Base-by-base conservation (phyloP, 2,329 filamentous ascomycete genomes). In the Aspergillus ustus region DNA sequence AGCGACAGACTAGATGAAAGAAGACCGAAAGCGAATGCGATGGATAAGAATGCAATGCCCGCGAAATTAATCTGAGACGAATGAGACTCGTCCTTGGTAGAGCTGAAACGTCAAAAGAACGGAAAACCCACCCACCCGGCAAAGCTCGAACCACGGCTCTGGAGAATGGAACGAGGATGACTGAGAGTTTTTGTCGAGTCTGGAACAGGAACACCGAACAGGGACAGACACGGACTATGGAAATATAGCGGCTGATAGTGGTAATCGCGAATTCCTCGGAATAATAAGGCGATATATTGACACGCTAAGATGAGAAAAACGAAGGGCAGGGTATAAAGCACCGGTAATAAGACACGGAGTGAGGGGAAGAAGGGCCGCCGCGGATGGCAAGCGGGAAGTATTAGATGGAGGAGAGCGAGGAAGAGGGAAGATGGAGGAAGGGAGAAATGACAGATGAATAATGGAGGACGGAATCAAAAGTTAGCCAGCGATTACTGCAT, bases 61-160 rank as follows among this genome's bases (percentile, higher is more conserved):
- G 34, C 34, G 34, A 40, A 40, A 40, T 52, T 53, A 52, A 53
- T 52, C 34, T 52, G 52, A 53, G 22, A 37, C 31, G 31, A 43
- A 20, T 40, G 34, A 40, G 34, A 40, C 34, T 40, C 8, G 34
- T 13, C 20, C 50, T 25, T 53, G 52, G 57, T 48, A 46, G 37
- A 43, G 37, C 53, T 61, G 61, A 66, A 66, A 62, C 63, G 52
- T 17, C 49, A 51, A 34, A 29, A 25, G 53, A 37, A 25, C 19
- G 31, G 55, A 54, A 34, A 44, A 50, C 20, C 9, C 11, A 57
- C 46, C 55, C 31, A 49, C 28, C 55, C 34, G 9, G 5, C 9
- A 40, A 29, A 17, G 25, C 19, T 37, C 28, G 25, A 40, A 64
- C 64, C 64, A 65, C 63, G 60, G 63, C 49, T 63, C 60, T 31